A percentile compares a stretch with the other conserved stretches of the same genome.
Evolutionary conservation across 495 filamentous ascomycete genomes (phyloP).

Genomic region (Platismatia glauca): DNA sequence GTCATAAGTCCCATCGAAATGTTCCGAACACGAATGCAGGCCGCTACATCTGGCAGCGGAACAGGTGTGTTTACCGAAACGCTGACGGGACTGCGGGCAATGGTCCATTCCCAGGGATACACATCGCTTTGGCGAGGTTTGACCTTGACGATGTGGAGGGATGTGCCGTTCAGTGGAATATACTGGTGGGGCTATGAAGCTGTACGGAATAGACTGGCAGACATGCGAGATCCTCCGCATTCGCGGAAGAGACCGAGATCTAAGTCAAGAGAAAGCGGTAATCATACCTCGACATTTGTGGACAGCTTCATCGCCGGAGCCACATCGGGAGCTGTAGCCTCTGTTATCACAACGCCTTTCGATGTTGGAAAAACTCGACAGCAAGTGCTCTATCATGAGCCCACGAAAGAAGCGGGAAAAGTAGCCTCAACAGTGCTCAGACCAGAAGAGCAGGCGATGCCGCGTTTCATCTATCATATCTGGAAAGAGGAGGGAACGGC

Average conservation of each 20-base stretch:
- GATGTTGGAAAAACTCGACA: conserved; percentile 95
- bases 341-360: conserved; percentile 88
- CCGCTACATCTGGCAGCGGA: conserved; percentile 46
- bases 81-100: conserved; percentile 60
- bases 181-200: conserved; percentile 98
- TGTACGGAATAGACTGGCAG: conserved; percentile 55
- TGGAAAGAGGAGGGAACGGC: conserved; percentile 71
- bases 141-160: conserved; percentile 87
- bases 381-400: conserved; percentile 59
- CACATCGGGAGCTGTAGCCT: conserved; percentile 70
- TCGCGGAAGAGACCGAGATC: conserved; percentile 32
- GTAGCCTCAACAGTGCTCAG: conserved; percentile 31
- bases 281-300: conserved; percentile 62
- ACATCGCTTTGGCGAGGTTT: conserved; percentile 86
- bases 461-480: conserved; percentile 75
- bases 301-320: conserved; percentile 87
- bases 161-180: conserved; percentile 91
- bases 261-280: conserved; percentile 43
- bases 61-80: conserved; percentile 65
- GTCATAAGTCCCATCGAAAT: conserved; percentile 89
- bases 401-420: conserved; percentile 17
- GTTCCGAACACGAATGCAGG: conserved; percentile 88
- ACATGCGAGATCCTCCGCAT: conserved; percentile 38
- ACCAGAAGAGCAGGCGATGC: conserved; percentile 67
- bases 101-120: conserved; percentile 70